These are phyloP conservation scores for Pseudocercospora musae DNA, from an alignment of 2,329 filamentous ascomycete genomes.

Conservation along the genomic window DNA sequence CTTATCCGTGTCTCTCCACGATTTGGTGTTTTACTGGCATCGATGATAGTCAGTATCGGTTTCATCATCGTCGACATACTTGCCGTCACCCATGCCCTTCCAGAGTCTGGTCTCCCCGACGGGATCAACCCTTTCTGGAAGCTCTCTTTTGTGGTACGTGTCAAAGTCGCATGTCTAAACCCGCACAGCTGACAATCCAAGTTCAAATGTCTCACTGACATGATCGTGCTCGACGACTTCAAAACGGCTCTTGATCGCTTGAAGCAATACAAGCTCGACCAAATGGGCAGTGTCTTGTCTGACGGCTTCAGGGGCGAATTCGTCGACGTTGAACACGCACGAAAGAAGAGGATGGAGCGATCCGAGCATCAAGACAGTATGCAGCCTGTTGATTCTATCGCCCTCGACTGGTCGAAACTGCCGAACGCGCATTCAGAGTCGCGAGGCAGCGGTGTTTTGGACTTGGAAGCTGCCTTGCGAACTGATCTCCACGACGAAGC, in stretches of 20 bases:
- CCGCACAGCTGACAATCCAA: neutral
- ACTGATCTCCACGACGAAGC: slow-evolving; percentile 10
- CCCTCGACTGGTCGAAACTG: slow-evolving; percentile 19
- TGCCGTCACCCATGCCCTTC: slow-evolving; percentile 49
- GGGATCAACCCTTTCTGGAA: slow-evolving; percentile 68
- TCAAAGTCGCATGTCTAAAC: too few species aligned
- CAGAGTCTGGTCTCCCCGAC: slow-evolving; percentile 36
- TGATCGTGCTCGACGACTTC: slow-evolving; percentile 66
- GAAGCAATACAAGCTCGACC: slow-evolving; percentile 44
- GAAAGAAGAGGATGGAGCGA: slow-evolving; percentile 19
- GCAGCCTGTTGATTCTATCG: neutral
- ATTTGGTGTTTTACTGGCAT: slow-evolving; percentile 59
- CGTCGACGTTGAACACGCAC: slow-evolving; percentile 25
- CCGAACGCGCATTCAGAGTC: neutral
- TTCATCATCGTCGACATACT: slow-evolving; percentile 62
- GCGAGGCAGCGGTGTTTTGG: slow-evolving; percentile 21
- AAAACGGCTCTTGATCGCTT: slow-evolving; percentile 55
- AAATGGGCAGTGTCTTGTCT: slow-evolving; percentile 27
- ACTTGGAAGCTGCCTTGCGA: slow-evolving; percentile 28
- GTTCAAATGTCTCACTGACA: slow-evolving; percentile 66
- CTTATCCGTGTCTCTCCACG: slow-evolving; percentile 60
- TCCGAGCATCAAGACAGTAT: slow-evolving; percentile 8
- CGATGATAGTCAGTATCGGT: slow-evolving; percentile 59
- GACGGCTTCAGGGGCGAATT: slow-evolving; percentile 29
- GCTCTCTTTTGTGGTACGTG: slow-evolving; percentile 51